A percentile compares a stretch with the other conserved stretches of the same genome.
These are phyloP conservation scores for Aspergillus novoparasiticus DNA, from an alignment of 2,329 filamentous ascomycete species.

Conservation along the genomic window DNA sequence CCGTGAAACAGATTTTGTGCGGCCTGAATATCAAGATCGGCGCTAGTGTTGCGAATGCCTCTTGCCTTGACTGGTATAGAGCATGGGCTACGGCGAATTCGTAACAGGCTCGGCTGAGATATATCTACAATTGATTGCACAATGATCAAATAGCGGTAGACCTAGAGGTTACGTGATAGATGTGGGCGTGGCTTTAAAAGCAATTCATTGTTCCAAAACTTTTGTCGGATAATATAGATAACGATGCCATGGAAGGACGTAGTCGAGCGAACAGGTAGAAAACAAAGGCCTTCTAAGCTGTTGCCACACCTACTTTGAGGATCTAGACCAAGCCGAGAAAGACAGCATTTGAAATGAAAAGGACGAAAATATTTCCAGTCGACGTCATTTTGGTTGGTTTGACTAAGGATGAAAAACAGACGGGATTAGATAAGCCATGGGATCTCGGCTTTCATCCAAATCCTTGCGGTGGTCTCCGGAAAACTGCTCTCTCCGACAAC, in stretches of 20 bases:
- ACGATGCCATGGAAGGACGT: background rate
- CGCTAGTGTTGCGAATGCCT: constrained; percentile 89
- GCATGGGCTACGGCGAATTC: constrained; percentile 67
- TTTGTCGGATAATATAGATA: background rate
- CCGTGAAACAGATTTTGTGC: constrained; percentile 93
- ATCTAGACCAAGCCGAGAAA: background rate
- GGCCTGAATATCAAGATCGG: constrained; percentile 85
- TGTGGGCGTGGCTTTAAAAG: background rate
- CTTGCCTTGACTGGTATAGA: constrained; percentile 85
- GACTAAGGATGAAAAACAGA: background rate
- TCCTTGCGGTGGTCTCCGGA: constrained; percentile 18
- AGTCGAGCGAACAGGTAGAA: background rate
- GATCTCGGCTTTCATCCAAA: constrained; percentile 15
- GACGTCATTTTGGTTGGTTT: background rate
- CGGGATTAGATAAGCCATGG: constrained; percentile 34
- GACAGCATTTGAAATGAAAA: no score
- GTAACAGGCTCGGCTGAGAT: constrained; percentile 9
- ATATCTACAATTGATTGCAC: background rate
- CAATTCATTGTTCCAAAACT: background rate
- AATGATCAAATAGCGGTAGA: background rate
- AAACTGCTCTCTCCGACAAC: constrained; percentile 16
- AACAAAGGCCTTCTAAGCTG: background rate
- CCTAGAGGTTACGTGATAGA: background rate
- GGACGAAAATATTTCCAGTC: background rate
- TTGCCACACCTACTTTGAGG: background rate